Conservation (phyloP, 768 basidiomycete genomes). For the Boletales sp. region DNA sequence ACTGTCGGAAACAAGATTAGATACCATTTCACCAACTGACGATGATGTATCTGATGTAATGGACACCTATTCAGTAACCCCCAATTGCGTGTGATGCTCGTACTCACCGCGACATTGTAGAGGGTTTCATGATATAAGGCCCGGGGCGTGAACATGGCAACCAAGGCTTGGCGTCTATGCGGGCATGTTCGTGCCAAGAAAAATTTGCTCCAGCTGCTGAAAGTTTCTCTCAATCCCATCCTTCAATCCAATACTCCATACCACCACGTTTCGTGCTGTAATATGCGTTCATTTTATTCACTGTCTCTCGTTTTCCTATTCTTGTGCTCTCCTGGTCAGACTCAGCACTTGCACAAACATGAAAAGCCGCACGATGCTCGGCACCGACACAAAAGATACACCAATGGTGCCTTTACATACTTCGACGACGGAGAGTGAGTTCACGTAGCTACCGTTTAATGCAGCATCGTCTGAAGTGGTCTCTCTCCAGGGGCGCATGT, state of each 20-base stretch:
- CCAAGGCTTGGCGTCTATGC: no score
- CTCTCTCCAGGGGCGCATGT: conserved; percentile 40
- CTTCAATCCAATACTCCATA: not conserved
- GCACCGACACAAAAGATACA: conserved; percentile 17
- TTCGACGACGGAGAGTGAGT: conserved; percentile 26
- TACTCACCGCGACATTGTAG: no score
- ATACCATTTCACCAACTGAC: conserved; percentile 15
- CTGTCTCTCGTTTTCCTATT: conserved; percentile 23
- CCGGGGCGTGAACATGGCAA: no score
- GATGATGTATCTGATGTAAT: not conserved
- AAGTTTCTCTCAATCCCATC: not conserved
- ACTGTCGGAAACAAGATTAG: conserved; percentile 1
- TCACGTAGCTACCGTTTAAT: not conserved
- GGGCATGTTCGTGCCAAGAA: not conserved
- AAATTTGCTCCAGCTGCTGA: not conserved
- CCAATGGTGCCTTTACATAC: conserved; percentile 23
- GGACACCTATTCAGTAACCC: not conserved
- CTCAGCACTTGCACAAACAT: conserved; percentile 10
- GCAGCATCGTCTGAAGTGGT: not conserved
- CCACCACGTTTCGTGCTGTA: conserved; percentile 10
- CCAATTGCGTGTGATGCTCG: no score
- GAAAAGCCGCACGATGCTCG: conserved; percentile 6
- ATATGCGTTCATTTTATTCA: conserved; percentile 27
- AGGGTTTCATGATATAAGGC: no score
- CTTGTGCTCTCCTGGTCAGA: conserved; percentile 6